Evolutionary conservation across 2,329 filamentous ascomycete species (phyloP), one percentile per base, ranked within the genome.

Genomic region (Alternaria consortialis): DNA sequence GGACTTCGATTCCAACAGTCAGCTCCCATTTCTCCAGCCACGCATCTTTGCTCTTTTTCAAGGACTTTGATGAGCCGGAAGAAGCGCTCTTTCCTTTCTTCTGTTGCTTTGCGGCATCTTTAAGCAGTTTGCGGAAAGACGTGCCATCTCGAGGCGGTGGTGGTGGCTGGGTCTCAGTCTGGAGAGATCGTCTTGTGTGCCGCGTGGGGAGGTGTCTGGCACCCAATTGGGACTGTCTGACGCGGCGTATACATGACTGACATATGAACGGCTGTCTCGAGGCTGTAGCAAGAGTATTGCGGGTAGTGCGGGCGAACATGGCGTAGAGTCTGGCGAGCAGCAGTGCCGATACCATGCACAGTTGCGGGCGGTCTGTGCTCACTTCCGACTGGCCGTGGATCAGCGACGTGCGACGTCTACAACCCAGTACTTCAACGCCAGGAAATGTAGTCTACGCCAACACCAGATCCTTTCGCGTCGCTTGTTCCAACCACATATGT

Each of bases 1-100:
- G 95, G 66, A 99, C 95, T 82, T 99, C 95, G 69, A 99, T 94
- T 63, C 95, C 95, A 29, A 98, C 93, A 0, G 94, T 97, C 72
- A 98, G 83, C 78, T 97, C 92, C 95, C 95, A 99, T 34, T 89
- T 89, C 40, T 81, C 76, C 53, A 81, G 60, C 8, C 70, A 68
- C 17, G 67, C 54, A 39, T 77, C 69, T 12, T 15, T 43, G 4
- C 17, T 48, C 8, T 70, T 68, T 12, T 58, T 46, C 2, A 64
- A 37, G 7, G 65, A 36, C 7, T 57, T 46, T 6, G 66, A 34
- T 7, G 64, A 27, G 3, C 59, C 53, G 1, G 64, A 54, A 12
- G 44, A 31, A 3, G 29, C 51, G 15, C 58, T 52, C 12, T 67
- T 61, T 6, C 74, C 62, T 50, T 72, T 73, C 59, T 71, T 73